phyloP scores from a whole-genome alignment of 176 grass and related monocot species.

The Musa beccarii region DNA sequence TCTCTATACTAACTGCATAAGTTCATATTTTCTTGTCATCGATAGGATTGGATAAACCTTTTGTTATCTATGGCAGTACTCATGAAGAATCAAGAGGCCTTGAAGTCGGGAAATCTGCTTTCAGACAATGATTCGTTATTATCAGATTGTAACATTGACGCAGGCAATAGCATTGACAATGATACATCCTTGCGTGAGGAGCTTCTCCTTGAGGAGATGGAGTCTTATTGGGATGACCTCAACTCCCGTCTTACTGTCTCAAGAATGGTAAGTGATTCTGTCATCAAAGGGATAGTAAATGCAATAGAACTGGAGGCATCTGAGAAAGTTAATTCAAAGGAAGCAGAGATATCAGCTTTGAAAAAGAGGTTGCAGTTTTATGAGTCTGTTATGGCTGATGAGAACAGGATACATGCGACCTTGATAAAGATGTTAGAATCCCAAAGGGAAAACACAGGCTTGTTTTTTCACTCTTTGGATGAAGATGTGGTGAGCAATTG shows the following conservation, averaged over 20 bases:
- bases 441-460: not conserved
- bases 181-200: constrained; percentile 18
- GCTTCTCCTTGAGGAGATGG: constrained; percentile 26
- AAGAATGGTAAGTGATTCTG: constrained; percentile 29
- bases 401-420: not conserved
- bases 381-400: not conserved
- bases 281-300: constrained; percentile 37
- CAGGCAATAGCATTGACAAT: constrained; percentile 9
- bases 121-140: not conserved
- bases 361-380: constrained; percentile 29
- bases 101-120: not conserved
- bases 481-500: not conserved
- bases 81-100: constrained; percentile 2
- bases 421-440: not conserved
- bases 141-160: constrained; percentile 11
- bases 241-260: constrained; percentile 26
- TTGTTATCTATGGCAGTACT: not conserved
- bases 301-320: constrained; percentile 30
- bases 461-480: not conserved
- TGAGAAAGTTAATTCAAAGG: constrained; percentile 30
- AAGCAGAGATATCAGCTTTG: constrained; percentile 38
- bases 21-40: not conserved
- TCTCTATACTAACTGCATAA: not conserved
- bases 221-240: constrained; percentile 34
- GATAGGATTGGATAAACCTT: not conserved